Percentiles rank a stretch among this genome's conserved stretches.
Conservation (phyloP, 345 rosid genomes). For the Lagerstroemia speciosa region DNA sequence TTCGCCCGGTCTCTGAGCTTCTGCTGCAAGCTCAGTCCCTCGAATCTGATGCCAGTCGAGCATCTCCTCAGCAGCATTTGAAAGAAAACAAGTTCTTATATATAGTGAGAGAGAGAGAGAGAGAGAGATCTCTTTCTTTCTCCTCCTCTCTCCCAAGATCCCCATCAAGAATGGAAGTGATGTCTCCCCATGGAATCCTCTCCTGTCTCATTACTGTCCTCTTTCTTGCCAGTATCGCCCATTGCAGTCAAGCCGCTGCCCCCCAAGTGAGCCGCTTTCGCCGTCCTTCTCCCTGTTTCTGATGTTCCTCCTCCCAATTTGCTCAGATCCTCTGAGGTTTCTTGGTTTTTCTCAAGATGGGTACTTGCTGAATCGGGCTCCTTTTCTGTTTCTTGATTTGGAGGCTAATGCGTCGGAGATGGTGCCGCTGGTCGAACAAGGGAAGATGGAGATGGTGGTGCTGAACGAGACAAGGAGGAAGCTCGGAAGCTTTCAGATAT, state of each 20-base stretch:
- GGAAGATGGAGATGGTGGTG: constrained; percentile 44
- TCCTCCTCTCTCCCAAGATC: neutral
- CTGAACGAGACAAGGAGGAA: constrained; percentile 79
- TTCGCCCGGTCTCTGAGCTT: neutral
- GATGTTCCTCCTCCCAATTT: neutral
- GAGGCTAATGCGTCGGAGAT: constrained; percentile 43
- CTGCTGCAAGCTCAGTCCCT: neutral
- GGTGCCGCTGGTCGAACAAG: constrained; percentile 19
- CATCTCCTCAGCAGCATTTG: neutral
- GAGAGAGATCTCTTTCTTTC: neutral
- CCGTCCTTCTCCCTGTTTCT: neutral
- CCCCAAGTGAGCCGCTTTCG: constrained; percentile 32
- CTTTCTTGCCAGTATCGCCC: constrained; percentile 22
- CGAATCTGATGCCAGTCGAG: neutral
- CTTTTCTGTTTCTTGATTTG: constrained; percentile 11
- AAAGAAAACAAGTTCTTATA: neutral
- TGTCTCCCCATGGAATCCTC: constrained; percentile 24
- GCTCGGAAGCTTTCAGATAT: constrained; percentile 76
- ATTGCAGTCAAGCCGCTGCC: constrained; percentile 22
- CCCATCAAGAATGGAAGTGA: constrained; percentile 3
- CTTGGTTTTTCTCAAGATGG: neutral
- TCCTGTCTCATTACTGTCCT: constrained; percentile 21
- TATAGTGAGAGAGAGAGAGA: neutral
- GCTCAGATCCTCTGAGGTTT: constrained; percentile 10
- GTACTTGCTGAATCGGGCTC: neutral